A percentile compares a stretch with the other conserved stretches of the same genome.
Evolutionary conservation across 441 rosid species (phyloP).

Genomic region (Pelargonium exstipulatum): DNA sequence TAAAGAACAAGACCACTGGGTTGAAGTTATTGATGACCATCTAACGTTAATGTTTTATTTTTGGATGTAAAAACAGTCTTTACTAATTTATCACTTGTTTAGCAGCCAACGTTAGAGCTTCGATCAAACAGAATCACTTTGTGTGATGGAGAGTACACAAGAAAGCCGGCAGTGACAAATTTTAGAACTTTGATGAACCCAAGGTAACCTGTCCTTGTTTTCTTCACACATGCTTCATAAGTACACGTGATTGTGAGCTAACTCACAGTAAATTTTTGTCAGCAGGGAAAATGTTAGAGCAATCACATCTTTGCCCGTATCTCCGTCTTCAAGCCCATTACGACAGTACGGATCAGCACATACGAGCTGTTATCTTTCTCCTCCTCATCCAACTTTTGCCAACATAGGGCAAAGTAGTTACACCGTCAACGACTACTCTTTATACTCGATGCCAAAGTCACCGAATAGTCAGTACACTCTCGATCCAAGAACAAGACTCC

Average conservation of each 20-base stretch:
- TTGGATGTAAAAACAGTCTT: not conserved
- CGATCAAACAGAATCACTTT: slow-evolving; percentile 39
- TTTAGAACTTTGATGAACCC: slow-evolving; percentile 46
- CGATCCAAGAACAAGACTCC: slow-evolving; percentile 48
- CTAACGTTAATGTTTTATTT: no score
- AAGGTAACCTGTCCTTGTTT: slow-evolving; percentile 36
- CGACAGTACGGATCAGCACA: slow-evolving; percentile 54
- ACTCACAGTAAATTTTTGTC: not conserved
- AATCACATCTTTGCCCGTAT: slow-evolving; percentile 77
- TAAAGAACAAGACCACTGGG: no score
- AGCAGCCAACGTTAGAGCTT: slow-evolving; percentile 65
- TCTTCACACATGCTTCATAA: not conserved
- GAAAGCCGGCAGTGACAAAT: slow-evolving; percentile 31
- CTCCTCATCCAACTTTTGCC: slow-evolving; percentile 59
- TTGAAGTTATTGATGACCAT: no score
- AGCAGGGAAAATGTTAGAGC: slow-evolving; percentile 62
- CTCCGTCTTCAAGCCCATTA: slow-evolving; percentile 87
- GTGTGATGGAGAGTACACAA: slow-evolving; percentile 43
- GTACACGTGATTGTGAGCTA: not conserved
- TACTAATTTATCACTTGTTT: slow-evolving; percentile 15
- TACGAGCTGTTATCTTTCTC: slow-evolving; percentile 65
- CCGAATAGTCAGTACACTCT: slow-evolving; percentile 23
- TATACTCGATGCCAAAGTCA: slow-evolving; percentile 44
- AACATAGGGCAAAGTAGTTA: slow-evolving; percentile 46
- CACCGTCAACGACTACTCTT: slow-evolving; percentile 48